A percentile compares a stretch with the other conserved stretches of the same genome.
Evolutionary conservation across 2,329 filamentous ascomycete genomes (phyloP).

Genomic region (Herpotrichia juniperi): DNA sequence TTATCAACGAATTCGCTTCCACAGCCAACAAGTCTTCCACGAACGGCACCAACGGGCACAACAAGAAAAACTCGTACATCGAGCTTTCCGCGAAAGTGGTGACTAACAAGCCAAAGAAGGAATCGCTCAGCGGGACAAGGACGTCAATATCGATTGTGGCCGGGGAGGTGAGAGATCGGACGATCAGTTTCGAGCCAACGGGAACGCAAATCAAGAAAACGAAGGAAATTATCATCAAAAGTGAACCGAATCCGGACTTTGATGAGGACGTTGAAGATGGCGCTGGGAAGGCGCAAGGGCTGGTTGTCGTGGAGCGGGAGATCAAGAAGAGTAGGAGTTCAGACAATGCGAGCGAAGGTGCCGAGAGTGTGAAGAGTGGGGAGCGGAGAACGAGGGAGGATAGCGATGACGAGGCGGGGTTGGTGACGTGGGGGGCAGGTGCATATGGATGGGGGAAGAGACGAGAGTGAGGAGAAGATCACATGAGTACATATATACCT

Average conservation of each 20-base stretch:
- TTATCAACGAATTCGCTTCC: slow-evolving; percentile 38
- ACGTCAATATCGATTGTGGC: neutral
- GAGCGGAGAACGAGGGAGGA: slow-evolving; percentile 8
- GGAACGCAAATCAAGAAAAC: slow-evolving; percentile 40
- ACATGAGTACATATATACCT: neutral
- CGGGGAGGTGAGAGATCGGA: neutral
- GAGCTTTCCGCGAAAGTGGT: slow-evolving; percentile 31
- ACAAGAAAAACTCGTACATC: slow-evolving; percentile 23
- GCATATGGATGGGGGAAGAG: slow-evolving; percentile 6
- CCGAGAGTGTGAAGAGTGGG: slow-evolving; percentile 16
- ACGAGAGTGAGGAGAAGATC: neutral
- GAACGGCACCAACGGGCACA: slow-evolving; percentile 9
- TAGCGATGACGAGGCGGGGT: slow-evolving; percentile 13
- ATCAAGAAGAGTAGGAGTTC: slow-evolving; percentile 6
- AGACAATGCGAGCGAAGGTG: slow-evolving; percentile 15
- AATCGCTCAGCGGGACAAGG: neutral
- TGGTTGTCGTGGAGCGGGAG: slow-evolving; percentile 5
- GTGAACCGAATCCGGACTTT: slow-evolving; percentile 29
- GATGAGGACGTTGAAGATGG: slow-evolving; percentile 16
- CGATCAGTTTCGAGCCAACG: slow-evolving; percentile 25
- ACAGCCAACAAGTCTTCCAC: slow-evolving; percentile 28
- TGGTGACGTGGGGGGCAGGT: slow-evolving; percentile 4
- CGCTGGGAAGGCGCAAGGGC: slow-evolving; percentile 6
- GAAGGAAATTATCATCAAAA: slow-evolving; percentile 30
- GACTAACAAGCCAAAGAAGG: neutral